Percentiles rank a stretch among this genome's conserved stretches.
Evolutionary conservation across 148 eudicot genomes (phyloP).

Genomic region (Heliamphora exappendiculata): DNA sequence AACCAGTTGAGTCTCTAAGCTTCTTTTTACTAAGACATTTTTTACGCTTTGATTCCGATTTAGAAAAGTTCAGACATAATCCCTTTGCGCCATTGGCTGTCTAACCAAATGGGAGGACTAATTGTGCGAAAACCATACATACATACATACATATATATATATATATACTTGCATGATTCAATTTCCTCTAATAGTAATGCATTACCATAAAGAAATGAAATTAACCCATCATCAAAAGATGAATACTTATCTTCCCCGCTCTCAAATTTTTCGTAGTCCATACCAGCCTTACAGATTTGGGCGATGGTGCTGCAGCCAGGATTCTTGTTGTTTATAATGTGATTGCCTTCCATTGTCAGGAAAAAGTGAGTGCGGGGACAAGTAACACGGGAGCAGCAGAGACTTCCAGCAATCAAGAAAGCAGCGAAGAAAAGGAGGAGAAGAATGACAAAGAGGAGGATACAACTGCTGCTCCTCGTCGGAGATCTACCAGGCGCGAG

Average conservation of each 20-base stretch:
- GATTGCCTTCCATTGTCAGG: constrained; percentile 26
- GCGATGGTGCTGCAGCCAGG: no score
- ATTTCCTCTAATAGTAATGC: no score
- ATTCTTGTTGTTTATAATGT: not conserved
- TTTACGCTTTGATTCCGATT: not conserved
- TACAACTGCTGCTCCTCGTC: constrained; percentile 43
- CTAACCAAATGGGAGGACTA: no score
- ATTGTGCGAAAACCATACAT: no score
- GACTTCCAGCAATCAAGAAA: constrained; percentile 32
- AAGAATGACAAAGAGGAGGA: constrained; percentile 36
- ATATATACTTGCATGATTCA: no score
- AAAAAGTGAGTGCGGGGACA: constrained; percentile 21
- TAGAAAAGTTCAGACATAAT: not conserved
- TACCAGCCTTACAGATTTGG: no score
- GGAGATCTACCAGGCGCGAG: constrained; percentile 71
- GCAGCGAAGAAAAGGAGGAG: constrained; percentile 47
- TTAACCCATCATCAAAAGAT: no score
- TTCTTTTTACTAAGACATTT: not conserved
- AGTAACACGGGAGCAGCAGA: constrained; percentile 32
- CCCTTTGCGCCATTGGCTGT: no score
- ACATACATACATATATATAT: no score
- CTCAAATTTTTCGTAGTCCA: no score
- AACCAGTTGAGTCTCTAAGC: constrained; percentile 49
- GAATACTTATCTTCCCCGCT: no score
- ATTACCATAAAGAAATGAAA: no score